These are phyloP conservation scores for Schizopora paradoxa DNA, from an alignment of 1,284 basidiomycete species.

Conservation along the genomic window DNA sequence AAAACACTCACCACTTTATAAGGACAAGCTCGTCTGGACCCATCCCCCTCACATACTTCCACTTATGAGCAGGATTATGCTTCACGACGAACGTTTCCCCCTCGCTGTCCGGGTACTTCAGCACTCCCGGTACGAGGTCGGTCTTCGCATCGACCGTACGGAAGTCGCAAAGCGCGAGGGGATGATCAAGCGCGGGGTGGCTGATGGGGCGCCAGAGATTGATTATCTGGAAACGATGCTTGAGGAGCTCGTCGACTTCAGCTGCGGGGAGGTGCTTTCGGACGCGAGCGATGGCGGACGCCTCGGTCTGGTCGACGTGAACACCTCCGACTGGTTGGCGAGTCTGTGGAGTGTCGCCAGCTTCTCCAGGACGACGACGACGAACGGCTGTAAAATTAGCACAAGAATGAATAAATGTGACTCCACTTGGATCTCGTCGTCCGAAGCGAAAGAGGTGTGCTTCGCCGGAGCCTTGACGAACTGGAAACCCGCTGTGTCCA, in stretches of 20 bases:
- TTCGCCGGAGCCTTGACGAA: slow-evolving; percentile 36
- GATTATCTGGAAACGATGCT: slow-evolving; percentile 32
- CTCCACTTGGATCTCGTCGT: slow-evolving; percentile 42
- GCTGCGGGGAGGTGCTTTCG: slow-evolving; percentile 24
- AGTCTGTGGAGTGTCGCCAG: slow-evolving; percentile 31
- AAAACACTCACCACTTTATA: slow-evolving; percentile 62
- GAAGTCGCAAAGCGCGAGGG: slow-evolving; percentile 59
- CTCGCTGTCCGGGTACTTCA: slow-evolving; percentile 47
- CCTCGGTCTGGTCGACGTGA: slow-evolving; percentile 25
- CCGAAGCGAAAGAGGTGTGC: slow-evolving; percentile 40
- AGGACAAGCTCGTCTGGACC: slow-evolving; percentile 56
- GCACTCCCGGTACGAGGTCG: slow-evolving; percentile 44
- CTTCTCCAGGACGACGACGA: slow-evolving; percentile 31
- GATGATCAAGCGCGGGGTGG: slow-evolving; percentile 49
- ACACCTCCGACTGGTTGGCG: slow-evolving; percentile 39
- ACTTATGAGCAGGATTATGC: slow-evolving; percentile 48
- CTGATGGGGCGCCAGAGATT: slow-evolving; percentile 69
- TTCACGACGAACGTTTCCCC: slow-evolving; percentile 55
- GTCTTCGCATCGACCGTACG: slow-evolving; percentile 41
- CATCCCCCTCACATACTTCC: slow-evolving; percentile 62
- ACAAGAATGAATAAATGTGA: slow-evolving; percentile 22
- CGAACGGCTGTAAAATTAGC: slow-evolving; percentile 32
- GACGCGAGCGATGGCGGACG: slow-evolving; percentile 23
- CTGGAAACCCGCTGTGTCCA: slow-evolving; percentile 56
- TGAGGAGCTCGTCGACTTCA: slow-evolving; percentile 20